Conservation (phyloP, 305 asterid genomes). For the Lippia alba region DNA sequence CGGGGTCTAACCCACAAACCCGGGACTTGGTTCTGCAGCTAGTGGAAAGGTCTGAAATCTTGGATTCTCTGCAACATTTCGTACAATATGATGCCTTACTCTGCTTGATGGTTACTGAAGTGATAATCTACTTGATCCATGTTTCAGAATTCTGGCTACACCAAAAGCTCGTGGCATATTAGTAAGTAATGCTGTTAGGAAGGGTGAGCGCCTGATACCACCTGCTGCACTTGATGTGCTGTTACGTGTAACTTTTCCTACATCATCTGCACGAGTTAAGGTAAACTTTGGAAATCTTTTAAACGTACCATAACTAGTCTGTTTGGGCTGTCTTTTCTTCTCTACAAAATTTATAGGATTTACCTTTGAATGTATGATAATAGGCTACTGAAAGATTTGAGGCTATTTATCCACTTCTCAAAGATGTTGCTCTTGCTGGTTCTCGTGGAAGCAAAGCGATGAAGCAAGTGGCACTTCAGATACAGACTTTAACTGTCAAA, state of each 20-base stretch:
- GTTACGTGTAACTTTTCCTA: slow-evolving; percentile 67
- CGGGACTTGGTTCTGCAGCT: slow-evolving; percentile 85
- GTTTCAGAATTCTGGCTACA: slow-evolving; percentile 62
- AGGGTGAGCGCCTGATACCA: slow-evolving; percentile 78
- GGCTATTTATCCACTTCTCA: slow-evolving; percentile 74
- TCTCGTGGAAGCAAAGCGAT: slow-evolving; percentile 89
- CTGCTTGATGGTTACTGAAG: background rate
- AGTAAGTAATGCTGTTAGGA: slow-evolving; percentile 68
- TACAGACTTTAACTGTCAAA: slow-evolving; percentile 55
- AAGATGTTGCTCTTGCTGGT: slow-evolving; percentile 90
- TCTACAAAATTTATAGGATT: background rate
- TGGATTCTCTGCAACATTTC: slow-evolving; percentile 18
- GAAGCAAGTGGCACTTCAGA: slow-evolving; percentile 81
- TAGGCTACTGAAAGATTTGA: slow-evolving; percentile 90
- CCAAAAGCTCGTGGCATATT: slow-evolving; percentile 79
- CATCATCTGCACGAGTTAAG: slow-evolving; percentile 74
- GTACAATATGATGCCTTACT: slow-evolving; percentile 9
- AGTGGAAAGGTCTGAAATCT: slow-evolving; percentile 69
- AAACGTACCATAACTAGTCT: background rate
- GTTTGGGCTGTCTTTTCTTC: background rate
- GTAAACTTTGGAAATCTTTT: slow-evolving; percentile 37
- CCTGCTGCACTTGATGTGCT: slow-evolving; percentile 73
- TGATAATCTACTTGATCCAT: slow-evolving; percentile 17
- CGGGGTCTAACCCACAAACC: slow-evolving; percentile 71
- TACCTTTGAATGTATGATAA: slow-evolving; percentile 23